Evolutionary conservation across 2,329 filamentous ascomycete genomes (phyloP).

Genomic region (Fusarium paranaense): DNA sequence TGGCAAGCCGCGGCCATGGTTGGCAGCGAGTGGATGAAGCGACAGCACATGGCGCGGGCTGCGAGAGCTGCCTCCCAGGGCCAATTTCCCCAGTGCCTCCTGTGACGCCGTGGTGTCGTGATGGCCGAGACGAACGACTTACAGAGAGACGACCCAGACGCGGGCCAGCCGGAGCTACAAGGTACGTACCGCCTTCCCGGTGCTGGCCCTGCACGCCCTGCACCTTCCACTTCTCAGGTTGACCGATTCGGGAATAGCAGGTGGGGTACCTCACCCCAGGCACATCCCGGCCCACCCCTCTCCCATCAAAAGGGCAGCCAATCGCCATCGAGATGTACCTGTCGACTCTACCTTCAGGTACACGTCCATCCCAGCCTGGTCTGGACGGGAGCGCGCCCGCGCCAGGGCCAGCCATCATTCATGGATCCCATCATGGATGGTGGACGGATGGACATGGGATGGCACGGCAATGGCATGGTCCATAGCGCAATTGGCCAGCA

Average conservation of each 20-base stretch:
- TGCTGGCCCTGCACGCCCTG: constrained; percentile 7
- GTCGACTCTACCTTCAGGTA: constrained; percentile 34
- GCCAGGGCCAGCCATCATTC: constrained; percentile 2
- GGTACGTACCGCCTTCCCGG: constrained; percentile 27
- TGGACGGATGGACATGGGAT: not conserved
- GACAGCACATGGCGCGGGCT: constrained; percentile 37
- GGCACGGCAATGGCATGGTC: constrained; percentile 4
- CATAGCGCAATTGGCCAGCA: not conserved
- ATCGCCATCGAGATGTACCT: constrained; percentile 30
- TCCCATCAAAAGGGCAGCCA: constrained; percentile 17
- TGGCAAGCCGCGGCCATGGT: constrained; percentile 22
- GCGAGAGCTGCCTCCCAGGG: constrained; percentile 32
- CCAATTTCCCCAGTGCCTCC: constrained; percentile 43
- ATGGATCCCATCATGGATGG: not conserved
- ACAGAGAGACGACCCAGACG: constrained; percentile 27
- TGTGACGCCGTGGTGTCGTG: constrained; percentile 43
- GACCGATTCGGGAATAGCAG: constrained; percentile 27
- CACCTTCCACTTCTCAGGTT: constrained; percentile 22
- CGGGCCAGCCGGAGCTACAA: constrained; percentile 23
- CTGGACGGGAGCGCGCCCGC: constrained; percentile 2
- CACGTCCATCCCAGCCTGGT: constrained; percentile 20
- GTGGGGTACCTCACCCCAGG: constrained; percentile 16
- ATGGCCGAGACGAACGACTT: constrained; percentile 39
- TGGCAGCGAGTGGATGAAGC: constrained; percentile 39
- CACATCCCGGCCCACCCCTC: constrained; percentile 9